Evolutionary conservation across 805 yeast genomes (phyloP).

Genomic region (Groenewaldozyma salmanticensis): DNA sequence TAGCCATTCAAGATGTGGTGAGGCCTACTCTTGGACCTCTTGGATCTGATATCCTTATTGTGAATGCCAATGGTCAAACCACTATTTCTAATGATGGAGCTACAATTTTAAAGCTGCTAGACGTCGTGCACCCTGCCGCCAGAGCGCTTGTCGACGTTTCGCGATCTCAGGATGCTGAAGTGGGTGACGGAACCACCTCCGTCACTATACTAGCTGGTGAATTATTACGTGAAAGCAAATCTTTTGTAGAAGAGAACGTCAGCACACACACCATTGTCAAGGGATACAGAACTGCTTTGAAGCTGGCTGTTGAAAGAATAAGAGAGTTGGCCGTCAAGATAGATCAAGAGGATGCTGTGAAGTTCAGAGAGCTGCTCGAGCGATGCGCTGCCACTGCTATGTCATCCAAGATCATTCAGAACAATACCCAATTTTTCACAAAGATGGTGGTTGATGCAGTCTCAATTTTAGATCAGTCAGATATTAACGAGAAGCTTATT

Average conservation of each 20-base stretch:
- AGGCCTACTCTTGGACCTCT: constrained; percentile 94
- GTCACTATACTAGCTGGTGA: constrained; percentile 90
- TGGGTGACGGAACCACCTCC: constrained; percentile 97
- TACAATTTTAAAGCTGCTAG: constrained; percentile 81
- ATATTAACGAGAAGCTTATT: constrained; percentile 79
- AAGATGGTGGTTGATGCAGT: constrained; percentile 97
- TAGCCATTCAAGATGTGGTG: constrained; percentile 93
- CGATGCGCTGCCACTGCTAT: constrained; percentile 96
- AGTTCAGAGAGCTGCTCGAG: constrained; percentile 68
- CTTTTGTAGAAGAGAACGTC: constrained; percentile 92
- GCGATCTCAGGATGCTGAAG: constrained; percentile 95
- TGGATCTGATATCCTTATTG: constrained; percentile 92
- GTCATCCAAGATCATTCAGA: constrained; percentile 88
- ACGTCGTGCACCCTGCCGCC: constrained; percentile 98
- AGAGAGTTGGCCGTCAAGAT: constrained; percentile 69
- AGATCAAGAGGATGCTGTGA: constrained; percentile 40
- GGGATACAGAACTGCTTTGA: constrained; percentile 78
- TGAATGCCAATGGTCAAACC: constrained; percentile 71
- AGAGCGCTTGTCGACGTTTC: constrained; percentile 89
- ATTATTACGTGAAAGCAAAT: constrained; percentile 77
- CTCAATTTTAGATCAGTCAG: constrained; percentile 70
- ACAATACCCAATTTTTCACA: constrained; percentile 81
- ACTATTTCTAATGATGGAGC: constrained; percentile 99
- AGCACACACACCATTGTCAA: constrained; percentile 81
- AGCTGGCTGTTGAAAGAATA: constrained; percentile 63